Conservation (phyloP, 805 yeast species). For the Ogataea corticis region DNA sequence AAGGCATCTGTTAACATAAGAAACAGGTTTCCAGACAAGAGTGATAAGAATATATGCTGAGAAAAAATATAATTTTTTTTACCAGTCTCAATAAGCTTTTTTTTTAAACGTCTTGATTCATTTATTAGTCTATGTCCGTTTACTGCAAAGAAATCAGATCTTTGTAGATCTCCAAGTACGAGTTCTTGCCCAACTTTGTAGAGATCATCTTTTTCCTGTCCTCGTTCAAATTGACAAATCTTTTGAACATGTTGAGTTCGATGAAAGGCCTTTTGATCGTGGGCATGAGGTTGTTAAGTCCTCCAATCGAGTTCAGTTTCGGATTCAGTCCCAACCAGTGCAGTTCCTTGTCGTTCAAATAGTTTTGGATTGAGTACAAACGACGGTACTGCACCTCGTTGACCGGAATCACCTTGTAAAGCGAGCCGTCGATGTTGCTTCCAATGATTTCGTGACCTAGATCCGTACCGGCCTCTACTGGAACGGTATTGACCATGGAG, state of each 20-base stretch:
- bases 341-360: slow-evolving; percentile 71
- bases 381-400: slow-evolving; percentile 76
- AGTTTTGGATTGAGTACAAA: slow-evolving; percentile 84
- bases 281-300: slow-evolving; percentile 34
- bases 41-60: too few relatives aligned
- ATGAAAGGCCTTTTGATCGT: slow-evolving; percentile 60
- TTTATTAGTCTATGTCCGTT: neutral
- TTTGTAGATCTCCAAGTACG: slow-evolving; percentile 63
- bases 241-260: slow-evolving; percentile 58
- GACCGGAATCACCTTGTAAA: slow-evolving; percentile 72
- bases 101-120: too few relatives aligned
- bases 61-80: too few relatives aligned
- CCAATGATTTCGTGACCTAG: slow-evolving; percentile 63
- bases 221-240: slow-evolving; percentile 55
- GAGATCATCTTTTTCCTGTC: slow-evolving; percentile 56
- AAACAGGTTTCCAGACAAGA: neutral
- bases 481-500: slow-evolving; percentile 33
- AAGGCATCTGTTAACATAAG: slow-evolving; percentile 20
- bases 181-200: slow-evolving; percentile 57
- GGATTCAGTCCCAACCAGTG: slow-evolving; percentile 84
- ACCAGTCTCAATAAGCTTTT: too few relatives aligned
- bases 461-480: slow-evolving; percentile 31
- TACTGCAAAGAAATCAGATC: slow-evolving; percentile 46
- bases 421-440: slow-evolving; percentile 75
- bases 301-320: slow-evolving; percentile 55